A percentile compares a stretch with the other conserved stretches of the same genome.
Conservation (phyloP, 768 basidiomycete species). For the Clitopilus passeckerianus region DNA sequence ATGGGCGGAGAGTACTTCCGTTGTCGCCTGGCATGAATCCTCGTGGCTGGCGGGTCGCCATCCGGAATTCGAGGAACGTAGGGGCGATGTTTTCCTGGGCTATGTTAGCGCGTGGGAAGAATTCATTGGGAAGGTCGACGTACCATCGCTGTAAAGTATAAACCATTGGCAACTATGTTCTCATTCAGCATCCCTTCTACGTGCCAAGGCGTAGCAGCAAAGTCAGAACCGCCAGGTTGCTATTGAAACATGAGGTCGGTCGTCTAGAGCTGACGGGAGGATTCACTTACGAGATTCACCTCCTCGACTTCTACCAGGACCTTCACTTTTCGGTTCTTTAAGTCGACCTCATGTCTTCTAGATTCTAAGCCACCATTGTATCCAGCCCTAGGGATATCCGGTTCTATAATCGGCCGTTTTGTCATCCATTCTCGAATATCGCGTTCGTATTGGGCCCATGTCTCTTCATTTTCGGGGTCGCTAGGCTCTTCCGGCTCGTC, state of each 20-base stretch:
- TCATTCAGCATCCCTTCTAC: slow-evolving; percentile 53
- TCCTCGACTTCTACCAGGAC: slow-evolving; percentile 37
- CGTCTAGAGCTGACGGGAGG: neutral
- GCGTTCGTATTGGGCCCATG: slow-evolving; percentile 36
- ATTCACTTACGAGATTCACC: slow-evolving; percentile 31
- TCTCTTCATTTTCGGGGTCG: slow-evolving; percentile 44
- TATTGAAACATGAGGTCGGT: slow-evolving; percentile 3
- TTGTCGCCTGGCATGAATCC: slow-evolving; percentile 38
- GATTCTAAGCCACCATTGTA: slow-evolving; percentile 43
- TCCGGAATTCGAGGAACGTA: slow-evolving; percentile 36
- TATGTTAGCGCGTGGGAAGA: neutral
- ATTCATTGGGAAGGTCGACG: slow-evolving; percentile 10
- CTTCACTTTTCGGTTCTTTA: slow-evolving; percentile 35
- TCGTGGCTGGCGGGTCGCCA: slow-evolving; percentile 45
- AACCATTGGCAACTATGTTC: slow-evolving; percentile 40
- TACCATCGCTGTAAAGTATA: slow-evolving; percentile 36
- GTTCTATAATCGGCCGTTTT: slow-evolving; percentile 37
- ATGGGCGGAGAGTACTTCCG: slow-evolving; percentile 42
- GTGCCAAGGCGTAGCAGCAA: slow-evolving; percentile 36
- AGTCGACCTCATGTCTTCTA: slow-evolving; percentile 29
- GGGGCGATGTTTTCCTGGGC: slow-evolving; percentile 38
- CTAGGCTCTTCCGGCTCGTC: slow-evolving; percentile 46
- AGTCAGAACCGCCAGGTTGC: slow-evolving; percentile 27
- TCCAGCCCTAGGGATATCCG: slow-evolving; percentile 35
- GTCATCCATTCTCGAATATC: slow-evolving; percentile 38